Evolutionary conservation across 345 rosid species (phyloP).

Genomic region (Streptanthus diversifolius): DNA sequence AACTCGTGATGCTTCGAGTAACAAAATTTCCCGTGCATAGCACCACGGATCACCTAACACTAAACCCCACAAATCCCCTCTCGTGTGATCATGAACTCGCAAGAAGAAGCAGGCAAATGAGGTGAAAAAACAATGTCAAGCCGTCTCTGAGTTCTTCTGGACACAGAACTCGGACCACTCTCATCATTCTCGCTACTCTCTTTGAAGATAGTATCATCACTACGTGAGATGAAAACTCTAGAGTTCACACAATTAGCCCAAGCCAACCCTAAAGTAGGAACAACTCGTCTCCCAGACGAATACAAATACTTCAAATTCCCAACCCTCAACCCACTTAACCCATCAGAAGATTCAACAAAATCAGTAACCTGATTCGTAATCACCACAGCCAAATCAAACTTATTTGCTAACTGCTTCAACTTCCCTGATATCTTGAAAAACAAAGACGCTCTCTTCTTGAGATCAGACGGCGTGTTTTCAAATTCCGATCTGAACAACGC

Average conservation of each 20-base stretch:
- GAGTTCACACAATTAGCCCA: slow-evolving; percentile 89
- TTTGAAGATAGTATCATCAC: slow-evolving; percentile 37
- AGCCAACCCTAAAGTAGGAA: slow-evolving; percentile 71
- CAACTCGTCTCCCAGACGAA: slow-evolving; percentile 70
- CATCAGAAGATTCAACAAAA: slow-evolving; percentile 51
- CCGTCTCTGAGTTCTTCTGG: slow-evolving; percentile 39
- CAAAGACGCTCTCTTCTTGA: slow-evolving; percentile 61
- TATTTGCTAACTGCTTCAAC: slow-evolving; percentile 61
- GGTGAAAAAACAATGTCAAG: slow-evolving; percentile 72
- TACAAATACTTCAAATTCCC: slow-evolving; percentile 63
- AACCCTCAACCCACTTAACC: slow-evolving; percentile 53
- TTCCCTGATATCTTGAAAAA: slow-evolving; percentile 73
- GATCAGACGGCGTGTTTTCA: slow-evolving; percentile 66
- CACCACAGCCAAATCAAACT: slow-evolving; percentile 62
- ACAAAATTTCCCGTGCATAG: neutral
- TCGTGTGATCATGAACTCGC: slow-evolving; percentile 58
- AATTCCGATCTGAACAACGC: slow-evolving; percentile 85
- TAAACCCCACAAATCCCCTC: slow-evolving; percentile 56
- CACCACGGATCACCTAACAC: neutral
- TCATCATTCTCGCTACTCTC: slow-evolving; percentile 21
- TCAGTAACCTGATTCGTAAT: slow-evolving; percentile 91
- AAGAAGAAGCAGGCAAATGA: slow-evolving; percentile 53
- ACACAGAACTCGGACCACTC: slow-evolving; percentile 18
- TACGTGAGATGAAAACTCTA: slow-evolving; percentile 60
- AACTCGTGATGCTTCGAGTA: neutral